Evolutionary conservation across 2,329 filamentous ascomycete species (phyloP), one percentile per base, ranked within the genome.

Genomic region (Herpotrichia juniperi): DNA sequence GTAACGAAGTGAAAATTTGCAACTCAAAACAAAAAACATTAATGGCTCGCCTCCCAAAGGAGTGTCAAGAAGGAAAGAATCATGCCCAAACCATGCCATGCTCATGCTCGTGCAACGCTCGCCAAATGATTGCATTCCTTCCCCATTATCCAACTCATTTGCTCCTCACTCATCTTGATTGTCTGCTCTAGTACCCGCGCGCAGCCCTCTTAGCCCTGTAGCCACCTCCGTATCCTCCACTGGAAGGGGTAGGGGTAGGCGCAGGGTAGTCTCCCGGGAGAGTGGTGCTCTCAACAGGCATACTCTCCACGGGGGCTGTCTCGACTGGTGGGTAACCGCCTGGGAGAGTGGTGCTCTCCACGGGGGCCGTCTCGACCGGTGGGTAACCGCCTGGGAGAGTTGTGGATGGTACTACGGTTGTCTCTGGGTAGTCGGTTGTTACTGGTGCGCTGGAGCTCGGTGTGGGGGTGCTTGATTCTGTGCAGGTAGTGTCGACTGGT

Each of bases 21-120:
- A n/a, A 34, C n/a, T 40, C 31, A 8, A 25, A 40, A 40, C 37
- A 40, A 7, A 40, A 40, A 40, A 40, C 37, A 40, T 40, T 40
- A 40, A 40, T 40, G 37, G 21, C 4, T 40, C 19, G 19, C 37
- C 37, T 24, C 6, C 19, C 19, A 8, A 40, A 25, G 21, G 12
- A 14, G 16, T 24, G 37, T 11, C 26, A 12, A 6, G 12, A 14
- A 40, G 21, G n/a, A 40, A n/a, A n/a, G n/a, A 24, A 40, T 40
- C 37, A 40, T 40, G 37, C 37, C 37, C 22, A 40, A 19, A 17
- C 34, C 34, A 40, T 40, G 37, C 37, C 10, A 40, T 24, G 12
- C 31, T 21, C 19, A 40, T 40, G 4, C 37, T 25, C 19, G 25
- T 40, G 37, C 37, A 14, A 37, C 25, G 37, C 14, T 10, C 11